Evolutionary conservation across 345 rosid species (phyloP).

Genomic region (Pistacia integerrima): DNA sequence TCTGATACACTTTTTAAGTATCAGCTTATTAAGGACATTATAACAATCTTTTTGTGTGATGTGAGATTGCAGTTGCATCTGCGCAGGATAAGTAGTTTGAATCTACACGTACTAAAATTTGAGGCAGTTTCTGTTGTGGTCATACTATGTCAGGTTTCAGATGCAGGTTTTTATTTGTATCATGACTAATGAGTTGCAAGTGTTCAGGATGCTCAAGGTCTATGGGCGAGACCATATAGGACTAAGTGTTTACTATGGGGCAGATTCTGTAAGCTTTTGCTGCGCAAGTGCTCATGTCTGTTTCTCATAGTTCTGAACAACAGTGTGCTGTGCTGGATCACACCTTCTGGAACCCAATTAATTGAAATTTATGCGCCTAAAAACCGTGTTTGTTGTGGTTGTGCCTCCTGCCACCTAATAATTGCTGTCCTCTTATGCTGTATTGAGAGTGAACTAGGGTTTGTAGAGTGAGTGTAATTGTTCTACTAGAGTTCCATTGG

Average conservation of each 20-base stretch:
- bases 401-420: background rate
- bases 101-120: background rate
- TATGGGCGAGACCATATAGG: background rate
- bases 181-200: background rate
- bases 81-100: background rate
- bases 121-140: too few species aligned
- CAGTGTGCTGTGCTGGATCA: background rate
- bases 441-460: background rate
- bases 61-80: slow-evolving; percentile 1
- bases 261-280: background rate
- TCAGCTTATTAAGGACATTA: background rate
- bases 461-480: too few species aligned
- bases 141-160: too few species aligned
- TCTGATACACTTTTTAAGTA: background rate
- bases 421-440: background rate
- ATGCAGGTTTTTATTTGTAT: background rate
- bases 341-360: background rate
- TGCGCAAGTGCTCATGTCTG: background rate
- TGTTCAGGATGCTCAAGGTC: slow-evolving; percentile 1
- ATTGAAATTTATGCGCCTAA: background rate
- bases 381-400: background rate
- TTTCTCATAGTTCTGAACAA: background rate
- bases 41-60: background rate
- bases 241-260: background rate
- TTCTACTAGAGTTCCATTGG: background rate